A percentile compares a stretch with the other conserved stretches of the same genome.
phyloP scores from a whole-genome alignment of 2,329 filamentous ascomycete genomes.

The Apiospora arundinis region DNA sequence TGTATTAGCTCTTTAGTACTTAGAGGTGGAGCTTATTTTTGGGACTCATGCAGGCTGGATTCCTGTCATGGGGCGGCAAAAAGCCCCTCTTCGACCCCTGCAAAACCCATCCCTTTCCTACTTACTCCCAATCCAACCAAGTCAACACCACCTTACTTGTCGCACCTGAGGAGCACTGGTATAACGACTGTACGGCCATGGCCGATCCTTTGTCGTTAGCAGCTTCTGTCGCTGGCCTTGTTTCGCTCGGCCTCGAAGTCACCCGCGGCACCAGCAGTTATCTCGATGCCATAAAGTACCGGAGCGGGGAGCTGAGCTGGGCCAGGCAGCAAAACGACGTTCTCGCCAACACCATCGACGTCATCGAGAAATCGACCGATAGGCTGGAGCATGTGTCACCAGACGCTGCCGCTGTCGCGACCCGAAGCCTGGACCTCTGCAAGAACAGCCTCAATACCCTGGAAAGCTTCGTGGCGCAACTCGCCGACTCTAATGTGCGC shows the following conservation, averaged over 20 bases:
- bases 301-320: conserved; percentile 24
- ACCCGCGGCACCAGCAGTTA: conserved; percentile 26
- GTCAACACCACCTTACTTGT: too few relatives aligned
- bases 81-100: too few relatives aligned
- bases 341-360: background rate
- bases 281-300: conserved; percentile 24
- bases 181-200: conserved; percentile 13
- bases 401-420: background rate
- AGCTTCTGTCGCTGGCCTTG: conserved; percentile 25
- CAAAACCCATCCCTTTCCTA: too few relatives aligned
- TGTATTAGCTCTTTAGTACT: too few relatives aligned
- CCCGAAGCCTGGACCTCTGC: background rate
- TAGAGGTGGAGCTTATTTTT: too few relatives aligned
- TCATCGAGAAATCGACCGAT: background rate
- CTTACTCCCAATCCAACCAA: too few relatives aligned
- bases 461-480: background rate
- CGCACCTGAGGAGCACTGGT: too few relatives aligned
- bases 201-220: conserved; percentile 28
- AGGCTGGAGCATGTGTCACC: background rate
- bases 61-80: too few relatives aligned
- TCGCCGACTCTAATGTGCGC: background rate
- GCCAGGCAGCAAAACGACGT: background rate
- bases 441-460: background rate
- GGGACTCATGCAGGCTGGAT: too few relatives aligned
- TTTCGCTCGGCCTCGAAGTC: conserved; percentile 29